These are phyloP conservation scores for Eucalyptus brandiana DNA, from an alignment of 345 rosid species.

Conservation along the genomic window DNA sequence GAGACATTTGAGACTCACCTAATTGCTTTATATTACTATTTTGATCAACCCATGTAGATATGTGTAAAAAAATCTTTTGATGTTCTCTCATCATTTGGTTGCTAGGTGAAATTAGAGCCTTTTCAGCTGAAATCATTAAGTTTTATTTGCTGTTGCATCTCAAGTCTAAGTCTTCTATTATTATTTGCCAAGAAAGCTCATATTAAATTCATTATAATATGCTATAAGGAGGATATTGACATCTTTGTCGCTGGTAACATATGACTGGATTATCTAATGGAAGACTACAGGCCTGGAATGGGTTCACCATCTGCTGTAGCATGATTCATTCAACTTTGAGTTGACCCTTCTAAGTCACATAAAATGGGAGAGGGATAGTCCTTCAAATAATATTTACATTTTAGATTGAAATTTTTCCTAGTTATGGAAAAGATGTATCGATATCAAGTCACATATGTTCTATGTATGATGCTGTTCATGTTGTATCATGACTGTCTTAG, in stretches of 20 bases:
- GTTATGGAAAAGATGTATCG: neutral
- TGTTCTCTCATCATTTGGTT: neutral
- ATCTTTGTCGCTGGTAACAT: rapidly evolving
- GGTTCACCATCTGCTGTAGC: neutral
- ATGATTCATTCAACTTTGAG: neutral
- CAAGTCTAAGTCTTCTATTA: neutral
- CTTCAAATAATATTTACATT: neutral
- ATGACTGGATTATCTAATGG: no score
- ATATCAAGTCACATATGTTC: neutral
- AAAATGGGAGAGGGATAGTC: neutral
- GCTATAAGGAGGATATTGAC: neutral
- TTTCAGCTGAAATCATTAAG: neutral
- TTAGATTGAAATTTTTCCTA: neutral
- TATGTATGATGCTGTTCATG: neutral
- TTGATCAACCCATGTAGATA: neutral
- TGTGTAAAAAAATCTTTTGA: neutral
- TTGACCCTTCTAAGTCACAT: neutral
- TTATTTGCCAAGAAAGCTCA: neutral
- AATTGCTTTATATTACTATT: neutral
- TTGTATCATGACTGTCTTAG: neutral
- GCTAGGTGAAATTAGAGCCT: neutral
- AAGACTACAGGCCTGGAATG: no score
- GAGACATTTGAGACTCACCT: neutral
- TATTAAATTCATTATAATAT: neutral
- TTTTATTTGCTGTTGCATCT: neutral